Conservation (phyloP, 1,139 yeast genomes). For the Protomyces inouyei region DNA sequence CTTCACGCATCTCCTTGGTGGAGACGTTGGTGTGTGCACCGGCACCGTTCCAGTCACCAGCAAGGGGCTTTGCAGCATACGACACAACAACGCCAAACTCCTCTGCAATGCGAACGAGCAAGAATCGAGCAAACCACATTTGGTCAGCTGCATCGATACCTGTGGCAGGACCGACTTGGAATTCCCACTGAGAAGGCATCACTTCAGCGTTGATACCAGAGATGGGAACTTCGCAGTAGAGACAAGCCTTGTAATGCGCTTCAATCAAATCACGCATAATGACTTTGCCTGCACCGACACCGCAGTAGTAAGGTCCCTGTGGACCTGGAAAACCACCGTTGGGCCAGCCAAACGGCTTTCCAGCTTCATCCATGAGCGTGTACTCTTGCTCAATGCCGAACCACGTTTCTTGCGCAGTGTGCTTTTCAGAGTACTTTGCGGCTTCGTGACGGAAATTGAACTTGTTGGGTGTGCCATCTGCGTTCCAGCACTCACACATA, state of each 20-base stretch:
- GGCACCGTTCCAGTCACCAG: slow-evolving; percentile 99
- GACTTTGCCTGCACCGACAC: slow-evolving; percentile 98
- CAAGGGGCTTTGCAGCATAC: slow-evolving; percentile 97
- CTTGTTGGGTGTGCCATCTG: slow-evolving; percentile 98
- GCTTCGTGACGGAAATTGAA: slow-evolving; percentile 97
- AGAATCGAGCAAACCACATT: slow-evolving; percentile 92
- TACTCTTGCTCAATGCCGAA: slow-evolving; percentile 98
- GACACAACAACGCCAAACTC: slow-evolving; percentile 98
- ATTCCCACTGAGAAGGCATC: slow-evolving; percentile 99
- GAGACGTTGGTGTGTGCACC: slow-evolving; percentile 99
- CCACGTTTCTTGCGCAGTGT: slow-evolving; percentile 81
- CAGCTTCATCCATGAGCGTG: slow-evolving; percentile 87
- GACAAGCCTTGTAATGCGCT: slow-evolving; percentile 98
- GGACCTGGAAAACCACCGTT: slow-evolving; percentile 99
- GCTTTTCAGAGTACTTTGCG: slow-evolving; percentile 92
- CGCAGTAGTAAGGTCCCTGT: slow-evolving; percentile 99
- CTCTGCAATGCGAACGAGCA: slow-evolving; percentile 91
- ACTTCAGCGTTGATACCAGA: slow-evolving; percentile 99
- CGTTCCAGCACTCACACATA: slow-evolving; percentile 94
- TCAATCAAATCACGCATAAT: slow-evolving; percentile 97
- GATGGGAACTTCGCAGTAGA: slow-evolving; percentile 80
- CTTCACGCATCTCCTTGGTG: slow-evolving; percentile 79
- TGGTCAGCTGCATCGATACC: slow-evolving; percentile 97
- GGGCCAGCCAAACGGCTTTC: slow-evolving; percentile 97
- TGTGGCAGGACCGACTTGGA: slow-evolving; percentile 97